These are phyloP conservation scores for Pseudogymnoascus sp. DNA, from an alignment of 2,329 filamentous ascomycete species.

Conservation along the genomic window DNA sequence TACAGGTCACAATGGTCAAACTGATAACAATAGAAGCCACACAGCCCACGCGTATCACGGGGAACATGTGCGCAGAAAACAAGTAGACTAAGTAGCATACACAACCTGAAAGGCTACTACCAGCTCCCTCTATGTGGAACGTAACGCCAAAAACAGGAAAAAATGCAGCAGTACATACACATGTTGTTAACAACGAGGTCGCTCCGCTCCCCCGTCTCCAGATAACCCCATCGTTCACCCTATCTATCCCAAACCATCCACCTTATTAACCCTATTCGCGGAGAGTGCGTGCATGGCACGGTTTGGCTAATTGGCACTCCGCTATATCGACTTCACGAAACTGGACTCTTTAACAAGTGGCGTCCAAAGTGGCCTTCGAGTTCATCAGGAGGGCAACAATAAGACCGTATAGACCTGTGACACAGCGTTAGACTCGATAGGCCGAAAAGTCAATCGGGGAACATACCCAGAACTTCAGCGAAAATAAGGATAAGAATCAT, in stretches of 20 bases:
- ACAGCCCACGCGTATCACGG: not conserved
- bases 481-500: conserved; percentile 84
- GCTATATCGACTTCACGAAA: not conserved
- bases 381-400: conserved; percentile 99
- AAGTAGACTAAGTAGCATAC: conserved; percentile 30
- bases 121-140: conserved; percentile 31
- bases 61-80: not conserved
- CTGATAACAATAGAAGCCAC: not conserved
- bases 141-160: conserved; percentile 28
- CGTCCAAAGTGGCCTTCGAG: conserved; percentile 72
- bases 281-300: not conserved
- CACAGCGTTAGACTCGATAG: conserved; percentile 25
- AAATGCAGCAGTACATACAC: conserved; percentile 28
- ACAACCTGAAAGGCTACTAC: conserved; percentile 26
- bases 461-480: conserved; percentile 72
- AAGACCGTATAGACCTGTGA: conserved; percentile 88
- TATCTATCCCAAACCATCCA: conserved; percentile 1
- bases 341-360: conserved; percentile 47
- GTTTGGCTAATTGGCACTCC: conserved; percentile 5
- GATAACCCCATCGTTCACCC: conserved; percentile 1
- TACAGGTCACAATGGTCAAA: not conserved
- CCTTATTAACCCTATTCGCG: conserved; percentile 5
- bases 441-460: not conserved
- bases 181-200: conserved; percentile 26
- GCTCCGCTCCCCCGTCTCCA: conserved; percentile 12